Conservation (phyloP, 2,329 filamentous ascomycete species). For the Xylogone sp. region DNA sequence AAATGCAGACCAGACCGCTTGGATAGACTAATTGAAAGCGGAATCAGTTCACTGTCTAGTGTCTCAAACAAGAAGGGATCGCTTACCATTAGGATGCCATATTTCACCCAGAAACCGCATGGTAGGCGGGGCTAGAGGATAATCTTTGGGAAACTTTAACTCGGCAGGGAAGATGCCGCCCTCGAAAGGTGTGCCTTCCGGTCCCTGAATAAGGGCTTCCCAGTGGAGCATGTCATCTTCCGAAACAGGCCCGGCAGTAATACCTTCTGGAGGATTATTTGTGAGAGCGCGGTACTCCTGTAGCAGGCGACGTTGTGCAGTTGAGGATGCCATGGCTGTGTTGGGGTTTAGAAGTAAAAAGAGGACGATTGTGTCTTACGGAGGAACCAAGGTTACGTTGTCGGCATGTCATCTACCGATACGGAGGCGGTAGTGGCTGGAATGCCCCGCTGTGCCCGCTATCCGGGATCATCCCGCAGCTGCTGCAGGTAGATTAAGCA, state of each 20-base stretch:
- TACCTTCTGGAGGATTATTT: constrained; percentile 94
- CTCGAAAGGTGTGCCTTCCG: constrained; percentile 93
- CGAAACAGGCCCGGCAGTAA: constrained; percentile 86
- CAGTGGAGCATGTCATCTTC: constrained; percentile 96
- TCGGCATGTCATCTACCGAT: neutral
- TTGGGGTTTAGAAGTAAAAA: neutral
- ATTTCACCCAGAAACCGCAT: constrained; percentile 95
- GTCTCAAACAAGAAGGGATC: neutral
- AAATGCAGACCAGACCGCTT: constrained; percentile 91
- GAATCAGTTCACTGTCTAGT: neutral
- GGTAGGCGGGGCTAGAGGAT: constrained; percentile 90
- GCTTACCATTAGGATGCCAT: constrained; percentile 91
- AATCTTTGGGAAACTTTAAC: constrained; percentile 92
- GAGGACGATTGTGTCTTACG: neutral
- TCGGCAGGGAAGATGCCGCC: constrained; percentile 94
- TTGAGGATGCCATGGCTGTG: constrained; percentile 51
- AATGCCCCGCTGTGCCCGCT: neutral
- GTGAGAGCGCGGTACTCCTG: constrained; percentile 94
- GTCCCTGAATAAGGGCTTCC: constrained; percentile 95
- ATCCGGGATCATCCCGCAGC: neutral
- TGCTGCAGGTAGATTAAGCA: too few relatives aligned
- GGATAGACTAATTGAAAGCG: constrained; percentile 65
- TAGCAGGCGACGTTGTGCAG: constrained; percentile 76
- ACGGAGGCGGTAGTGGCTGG: neutral
- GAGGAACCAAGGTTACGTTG: neutral